Evolutionary conservation across 139 green algal species (phyloP).

Genomic region (Klebsormidium nitens): DNA sequence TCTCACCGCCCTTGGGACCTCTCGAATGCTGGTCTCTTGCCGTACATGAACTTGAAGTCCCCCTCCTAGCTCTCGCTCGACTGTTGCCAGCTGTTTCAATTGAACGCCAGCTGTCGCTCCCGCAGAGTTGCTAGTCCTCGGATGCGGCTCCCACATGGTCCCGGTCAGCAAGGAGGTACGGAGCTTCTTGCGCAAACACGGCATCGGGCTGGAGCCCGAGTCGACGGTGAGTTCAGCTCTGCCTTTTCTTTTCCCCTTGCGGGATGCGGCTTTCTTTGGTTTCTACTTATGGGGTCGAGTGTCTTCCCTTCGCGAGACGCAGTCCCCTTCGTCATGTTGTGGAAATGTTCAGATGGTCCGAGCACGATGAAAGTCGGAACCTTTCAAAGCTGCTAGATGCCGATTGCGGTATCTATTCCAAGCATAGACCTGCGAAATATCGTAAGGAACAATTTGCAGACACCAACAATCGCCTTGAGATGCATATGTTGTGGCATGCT

Average conservation of each 20-base stretch:
- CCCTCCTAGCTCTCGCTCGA: too few relatives aligned
- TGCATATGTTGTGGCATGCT: not conserved
- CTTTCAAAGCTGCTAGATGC: not conserved
- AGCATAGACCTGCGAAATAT: too few relatives aligned
- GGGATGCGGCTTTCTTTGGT: not conserved
- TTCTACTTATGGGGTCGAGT: not conserved
- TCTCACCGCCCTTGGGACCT: too few relatives aligned
- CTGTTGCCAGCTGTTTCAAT: too few relatives aligned
- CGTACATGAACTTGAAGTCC: too few relatives aligned
- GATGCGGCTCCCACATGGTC: not conserved
- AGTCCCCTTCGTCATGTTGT: too few relatives aligned
- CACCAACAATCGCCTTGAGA: not conserved
- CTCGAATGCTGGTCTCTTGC: too few relatives aligned
- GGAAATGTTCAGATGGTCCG: not conserved
- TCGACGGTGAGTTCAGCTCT: slow-evolving; percentile 6
- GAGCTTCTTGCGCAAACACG: not conserved
- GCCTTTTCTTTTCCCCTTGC: too few relatives aligned
- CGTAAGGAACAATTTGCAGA: not conserved
- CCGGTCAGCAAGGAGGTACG: not conserved
- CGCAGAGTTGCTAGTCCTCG: slow-evolving; percentile 10
- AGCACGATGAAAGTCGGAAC: not conserved
- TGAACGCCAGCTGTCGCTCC: too few relatives aligned
- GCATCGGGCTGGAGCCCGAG: slow-evolving; percentile 6
- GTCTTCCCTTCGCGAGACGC: not conserved
- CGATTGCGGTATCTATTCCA: not conserved